These are phyloP conservation scores for Pseudotsuga menziesii DNA, from an alignment of 75 land plant genomes.

Conservation along the genomic window DNA sequence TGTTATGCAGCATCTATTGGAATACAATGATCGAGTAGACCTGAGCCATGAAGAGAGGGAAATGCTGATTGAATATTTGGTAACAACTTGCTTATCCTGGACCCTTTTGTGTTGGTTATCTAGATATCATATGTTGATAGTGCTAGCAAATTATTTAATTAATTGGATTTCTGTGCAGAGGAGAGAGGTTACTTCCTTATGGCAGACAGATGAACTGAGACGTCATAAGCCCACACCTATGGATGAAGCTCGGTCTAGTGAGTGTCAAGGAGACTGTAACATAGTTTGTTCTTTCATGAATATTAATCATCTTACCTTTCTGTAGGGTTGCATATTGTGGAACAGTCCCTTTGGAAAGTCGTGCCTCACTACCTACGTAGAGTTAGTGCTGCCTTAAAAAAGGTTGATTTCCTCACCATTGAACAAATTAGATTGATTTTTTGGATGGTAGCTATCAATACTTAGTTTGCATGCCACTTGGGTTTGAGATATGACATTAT, in stretches of 20 bases:
- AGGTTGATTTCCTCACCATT: constrained; percentile 24
- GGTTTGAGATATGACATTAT: not conserved
- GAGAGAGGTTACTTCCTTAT: constrained; percentile 82
- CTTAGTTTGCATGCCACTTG: not conserved
- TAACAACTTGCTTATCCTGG: constrained; percentile 9
- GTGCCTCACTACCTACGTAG: constrained; percentile 91
- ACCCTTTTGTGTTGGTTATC: not conserved
- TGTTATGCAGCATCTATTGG: constrained; percentile 72
- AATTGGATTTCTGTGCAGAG: constrained; percentile 36
- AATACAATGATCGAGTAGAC: constrained; percentile 83
- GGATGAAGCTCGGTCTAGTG: constrained; percentile 96
- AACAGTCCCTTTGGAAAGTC: constrained; percentile 95
- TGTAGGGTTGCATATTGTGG: constrained; percentile 85
- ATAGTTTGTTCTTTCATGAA: not conserved
- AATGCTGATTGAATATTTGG: constrained; percentile 90
- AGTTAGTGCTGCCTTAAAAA: constrained; percentile 86
- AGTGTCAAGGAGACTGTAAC: not conserved
- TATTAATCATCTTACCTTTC: constrained; percentile 9
- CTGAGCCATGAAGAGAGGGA: constrained; percentile 80
- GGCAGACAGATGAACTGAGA: constrained; percentile 97
- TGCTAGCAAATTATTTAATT: no score
- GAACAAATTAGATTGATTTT: not conserved
- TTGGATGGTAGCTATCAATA: no score
- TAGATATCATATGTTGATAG: not conserved
- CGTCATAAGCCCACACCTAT: constrained; percentile 91